phyloP scores from a whole-genome alignment of 2,329 filamentous ascomycete genomes.

The Fusarium clavum region DNA sequence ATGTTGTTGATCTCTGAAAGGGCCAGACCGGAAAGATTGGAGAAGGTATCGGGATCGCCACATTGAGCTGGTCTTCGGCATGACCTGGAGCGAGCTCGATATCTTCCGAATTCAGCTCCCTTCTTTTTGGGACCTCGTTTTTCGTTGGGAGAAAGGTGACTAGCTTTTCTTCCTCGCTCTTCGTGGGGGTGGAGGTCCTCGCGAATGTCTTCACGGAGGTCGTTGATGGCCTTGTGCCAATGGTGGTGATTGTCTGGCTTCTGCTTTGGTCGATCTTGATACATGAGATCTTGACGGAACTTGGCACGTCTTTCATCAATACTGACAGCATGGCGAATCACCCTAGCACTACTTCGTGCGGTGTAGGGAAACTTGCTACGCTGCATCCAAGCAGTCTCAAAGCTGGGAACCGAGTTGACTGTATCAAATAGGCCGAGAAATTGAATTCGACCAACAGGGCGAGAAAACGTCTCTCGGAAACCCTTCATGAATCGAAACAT shows the following conservation, averaged over 20 bases:
- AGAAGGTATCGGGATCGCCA: slow-evolving; percentile 44
- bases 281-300: slow-evolving; percentile 77
- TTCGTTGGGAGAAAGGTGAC: slow-evolving; percentile 27
- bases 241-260: slow-evolving; percentile 39
- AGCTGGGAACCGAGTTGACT: slow-evolving; percentile 82
- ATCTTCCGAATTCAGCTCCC: slow-evolving; percentile 51
- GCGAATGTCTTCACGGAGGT: slow-evolving; percentile 37
- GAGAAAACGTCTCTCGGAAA: slow-evolving; percentile 83
- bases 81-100: slow-evolving; percentile 56
- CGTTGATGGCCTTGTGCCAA: slow-evolving; percentile 42
- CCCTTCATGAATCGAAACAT: slow-evolving; percentile 81
- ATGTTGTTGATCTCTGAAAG: slow-evolving; percentile 52
- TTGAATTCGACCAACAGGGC: slow-evolving; percentile 77
- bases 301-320: slow-evolving; percentile 79
- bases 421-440: slow-evolving; percentile 87
- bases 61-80: slow-evolving; percentile 46
- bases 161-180: slow-evolving; percentile 28
- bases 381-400: slow-evolving; percentile 82
- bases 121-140: slow-evolving; percentile 13
- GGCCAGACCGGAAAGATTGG: slow-evolving; percentile 48
- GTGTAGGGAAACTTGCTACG: slow-evolving; percentile 81
- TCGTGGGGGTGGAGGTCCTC: slow-evolving; percentile 27
- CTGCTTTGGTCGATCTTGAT: slow-evolving; percentile 55
- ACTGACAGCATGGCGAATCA: slow-evolving; percentile 76
- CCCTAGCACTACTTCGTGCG: slow-evolving; percentile 66